Evolutionary conservation across 1,139 yeast genomes (phyloP).

Genomic region (Diutina scorzettiae): DNA sequence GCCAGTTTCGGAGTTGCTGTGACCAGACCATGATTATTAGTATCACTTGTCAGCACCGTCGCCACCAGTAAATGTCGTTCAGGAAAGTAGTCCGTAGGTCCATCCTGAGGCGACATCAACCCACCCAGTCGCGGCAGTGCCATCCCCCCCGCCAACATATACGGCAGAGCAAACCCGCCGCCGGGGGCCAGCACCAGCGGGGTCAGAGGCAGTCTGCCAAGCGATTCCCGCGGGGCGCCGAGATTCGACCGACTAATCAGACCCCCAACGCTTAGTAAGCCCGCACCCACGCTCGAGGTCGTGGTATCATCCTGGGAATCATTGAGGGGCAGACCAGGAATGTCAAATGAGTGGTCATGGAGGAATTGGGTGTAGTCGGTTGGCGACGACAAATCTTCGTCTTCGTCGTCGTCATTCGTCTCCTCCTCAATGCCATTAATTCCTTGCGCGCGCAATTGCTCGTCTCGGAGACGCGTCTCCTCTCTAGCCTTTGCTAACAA

Average conservation of each 20-base stretch:
- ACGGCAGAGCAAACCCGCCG: constrained; percentile 48
- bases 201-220: constrained; percentile 2
- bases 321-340: constrained; percentile 4
- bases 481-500: constrained; percentile 72
- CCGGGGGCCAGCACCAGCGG: constrained; percentile 4
- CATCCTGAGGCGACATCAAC: neutral
- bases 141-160: constrained; percentile 40
- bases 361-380: constrained; percentile 4
- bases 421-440: neutral
- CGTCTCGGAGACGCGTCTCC: constrained; percentile 53
- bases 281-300: neutral
- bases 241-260: constrained; percentile 3
- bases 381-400: neutral
- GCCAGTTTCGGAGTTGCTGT: constrained; percentile 1
- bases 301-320: constrained; percentile 4
- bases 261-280: neutral
- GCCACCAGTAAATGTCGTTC: neutral
- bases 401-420: neutral
- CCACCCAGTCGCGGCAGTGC: constrained; percentile 32
- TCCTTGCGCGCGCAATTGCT: constrained; percentile 20
- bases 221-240: neutral
- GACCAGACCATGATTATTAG: neutral
- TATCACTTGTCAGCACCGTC: constrained; percentile 2
- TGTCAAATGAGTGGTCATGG: constrained; percentile 3
- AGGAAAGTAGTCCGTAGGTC: neutral